Evolutionary conservation across 768 basidiomycete species (phyloP).

Genomic region (Suillus subluteus): DNA sequence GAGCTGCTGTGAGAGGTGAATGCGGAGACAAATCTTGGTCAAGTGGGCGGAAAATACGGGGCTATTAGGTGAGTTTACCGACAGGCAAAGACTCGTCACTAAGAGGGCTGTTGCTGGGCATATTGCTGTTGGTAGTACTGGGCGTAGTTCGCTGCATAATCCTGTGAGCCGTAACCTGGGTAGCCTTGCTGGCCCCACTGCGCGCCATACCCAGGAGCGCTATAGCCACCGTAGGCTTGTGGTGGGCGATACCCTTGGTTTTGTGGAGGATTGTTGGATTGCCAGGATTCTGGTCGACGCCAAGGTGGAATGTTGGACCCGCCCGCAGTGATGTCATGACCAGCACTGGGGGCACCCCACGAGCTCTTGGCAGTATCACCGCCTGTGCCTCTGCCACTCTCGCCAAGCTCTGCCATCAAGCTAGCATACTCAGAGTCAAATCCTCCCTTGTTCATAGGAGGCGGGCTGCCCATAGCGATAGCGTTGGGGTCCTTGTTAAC

Average conservation of each 20-base stretch:
- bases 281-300: constrained; percentile 91
- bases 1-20: constrained; percentile 10
- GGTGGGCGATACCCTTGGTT: constrained; percentile 70
- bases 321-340: constrained; percentile 54
- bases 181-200: constrained; percentile 44
- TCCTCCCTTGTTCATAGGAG: constrained; percentile 66
- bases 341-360: constrained; percentile 71
- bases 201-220: constrained; percentile 44
- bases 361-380: constrained; percentile 56
- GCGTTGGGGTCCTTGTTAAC: constrained; percentile 90
- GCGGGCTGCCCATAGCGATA: constrained; percentile 44
- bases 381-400: constrained; percentile 61
- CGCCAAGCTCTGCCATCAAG: constrained; percentile 97
- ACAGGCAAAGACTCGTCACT: constrained; percentile 4
- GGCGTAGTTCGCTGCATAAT: constrained; percentile 78
- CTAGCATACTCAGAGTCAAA: constrained; percentile 99
- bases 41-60: constrained; percentile 6
- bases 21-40: neutral
- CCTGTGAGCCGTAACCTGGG: constrained; percentile 48
- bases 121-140: constrained; percentile 91
- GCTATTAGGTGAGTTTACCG: constrained; percentile 9
- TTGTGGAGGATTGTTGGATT: constrained; percentile 53
- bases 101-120: constrained; percentile 61
- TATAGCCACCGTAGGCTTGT: constrained; percentile 58
- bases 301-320: constrained; percentile 87